Evolutionary conservation across 2,329 filamentous ascomycete genomes (phyloP).

Genomic region (Alternaria atra): DNA sequence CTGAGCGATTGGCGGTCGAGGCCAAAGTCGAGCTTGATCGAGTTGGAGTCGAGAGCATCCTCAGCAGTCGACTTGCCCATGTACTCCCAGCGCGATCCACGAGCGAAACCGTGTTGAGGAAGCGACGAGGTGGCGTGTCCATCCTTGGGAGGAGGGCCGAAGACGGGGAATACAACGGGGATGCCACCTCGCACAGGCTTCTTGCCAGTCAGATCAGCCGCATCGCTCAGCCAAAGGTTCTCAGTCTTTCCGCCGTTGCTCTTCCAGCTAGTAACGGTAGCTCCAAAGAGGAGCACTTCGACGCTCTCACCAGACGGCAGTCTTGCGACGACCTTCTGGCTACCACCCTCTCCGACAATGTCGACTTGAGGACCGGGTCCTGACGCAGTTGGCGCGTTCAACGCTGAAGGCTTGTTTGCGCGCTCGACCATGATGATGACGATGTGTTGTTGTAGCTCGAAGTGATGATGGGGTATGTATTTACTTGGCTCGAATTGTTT

Average conservation of each 20-base stretch:
- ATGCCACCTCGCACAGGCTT: slow-evolving; percentile 93
- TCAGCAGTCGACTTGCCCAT: slow-evolving; percentile 85
- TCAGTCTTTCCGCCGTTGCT: slow-evolving; percentile 74
- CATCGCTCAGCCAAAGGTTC: slow-evolving; percentile 86
- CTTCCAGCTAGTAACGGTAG: slow-evolving; percentile 95
- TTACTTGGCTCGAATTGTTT: neutral
- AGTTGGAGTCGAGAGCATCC: slow-evolving; percentile 57
- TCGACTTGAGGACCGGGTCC: slow-evolving; percentile 73
- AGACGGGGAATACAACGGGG: slow-evolving; percentile 92
- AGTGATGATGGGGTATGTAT: slow-evolving; percentile 12
- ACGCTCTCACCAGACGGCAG: slow-evolving; percentile 88
- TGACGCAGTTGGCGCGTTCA: slow-evolving; percentile 67
- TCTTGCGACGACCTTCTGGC: slow-evolving; percentile 76
- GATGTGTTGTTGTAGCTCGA: slow-evolving; percentile 14
- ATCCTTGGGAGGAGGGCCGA: slow-evolving; percentile 77
- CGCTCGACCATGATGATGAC: slow-evolving; percentile 74
- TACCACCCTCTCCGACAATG: slow-evolving; percentile 76
- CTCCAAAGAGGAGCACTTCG: slow-evolving; percentile 86
- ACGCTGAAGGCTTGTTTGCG: slow-evolving; percentile 80
- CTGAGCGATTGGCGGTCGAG: slow-evolving; percentile 77
- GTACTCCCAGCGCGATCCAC: slow-evolving; percentile 90
- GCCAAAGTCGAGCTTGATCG: slow-evolving; percentile 95
- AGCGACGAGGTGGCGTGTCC: slow-evolving; percentile 81
- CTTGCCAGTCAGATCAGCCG: slow-evolving; percentile 81
- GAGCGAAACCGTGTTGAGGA: slow-evolving; percentile 94